Evolutionary conservation across 306 rosid species (phyloP), one percentile per base, ranked within the genome.

Genomic region (Prunus salicina): DNA sequence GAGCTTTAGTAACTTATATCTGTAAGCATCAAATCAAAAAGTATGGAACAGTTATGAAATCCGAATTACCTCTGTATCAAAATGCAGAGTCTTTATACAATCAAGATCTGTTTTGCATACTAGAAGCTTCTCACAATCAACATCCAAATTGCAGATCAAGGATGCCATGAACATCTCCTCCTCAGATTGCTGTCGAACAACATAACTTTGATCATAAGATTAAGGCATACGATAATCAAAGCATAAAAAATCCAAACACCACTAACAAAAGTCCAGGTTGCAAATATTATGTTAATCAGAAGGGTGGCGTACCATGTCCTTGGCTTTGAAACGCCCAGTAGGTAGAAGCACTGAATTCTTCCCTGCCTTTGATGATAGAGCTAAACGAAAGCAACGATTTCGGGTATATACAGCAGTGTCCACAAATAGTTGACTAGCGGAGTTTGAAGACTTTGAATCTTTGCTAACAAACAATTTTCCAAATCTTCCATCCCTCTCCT

Each of bases 341-440:
- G 96, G 96, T 71, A 90, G 84, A 77, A 94, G 98, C 80, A 90
- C 85, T 28, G 97, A 89, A 76, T 73, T 86, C 79, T 91, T 94
- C 76, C 98, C 98, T 32, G 98, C 97, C 87, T 94, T 94, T 50
- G 98, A 94, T 74, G 98, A 94, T 50, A 91, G 87, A 83, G 71
- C 84, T 76, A 94, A 80, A 51, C 97, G 97, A 80, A 94, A 94
- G 72, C 94, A 88, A 75, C 97, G 98, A 82, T 94, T 94, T 84
- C 98, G 87, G 56, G 97, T 49, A 87, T 94, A 94, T 28, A 94
- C 97, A 63, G 97, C 97, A 71, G 88, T 87, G 80, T 94, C 97
- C 82, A 94, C 97, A 82, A 94, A 94, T 79, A 91, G 89, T 53
- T 91, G 93, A 74, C 84, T 51, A 19, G 80, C 64, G 64, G 87